These are phyloP conservation scores for Cerrena zonata DNA, from an alignment of 1,284 basidiomycete genomes.

Conservation along the genomic window DNA sequence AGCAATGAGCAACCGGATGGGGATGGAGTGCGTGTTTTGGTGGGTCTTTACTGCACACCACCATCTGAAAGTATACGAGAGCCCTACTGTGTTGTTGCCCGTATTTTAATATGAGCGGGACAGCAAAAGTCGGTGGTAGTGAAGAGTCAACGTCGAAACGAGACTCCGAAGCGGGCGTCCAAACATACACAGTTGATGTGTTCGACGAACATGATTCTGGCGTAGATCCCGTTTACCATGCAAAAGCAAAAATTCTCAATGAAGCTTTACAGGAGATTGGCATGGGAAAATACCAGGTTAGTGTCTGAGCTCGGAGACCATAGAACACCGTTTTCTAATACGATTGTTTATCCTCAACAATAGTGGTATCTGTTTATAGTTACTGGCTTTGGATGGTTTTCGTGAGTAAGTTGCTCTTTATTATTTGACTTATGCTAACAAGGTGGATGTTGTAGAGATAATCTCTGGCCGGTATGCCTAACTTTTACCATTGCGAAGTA, in stretches of 20 bases:
- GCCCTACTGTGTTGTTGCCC: not conserved
- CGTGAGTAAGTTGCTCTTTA: slow-evolving; percentile 37
- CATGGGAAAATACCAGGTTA: slow-evolving; percentile 66
- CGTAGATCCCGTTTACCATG: slow-evolving; percentile 58
- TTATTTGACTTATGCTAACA: not conserved
- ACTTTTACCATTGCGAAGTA: not conserved
- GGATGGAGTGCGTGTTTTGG: not conserved
- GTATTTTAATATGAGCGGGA: slow-evolving; percentile 1
- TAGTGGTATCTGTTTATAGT: slow-evolving; percentile 20
- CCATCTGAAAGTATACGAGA: not conserved
- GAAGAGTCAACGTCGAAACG: slow-evolving; percentile 4
- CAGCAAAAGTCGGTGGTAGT: not conserved
- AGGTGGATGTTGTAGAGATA: slow-evolving; percentile 38
- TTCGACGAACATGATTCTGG: slow-evolving; percentile 37
- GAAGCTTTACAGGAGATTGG: slow-evolving; percentile 66
- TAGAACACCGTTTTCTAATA: no score
- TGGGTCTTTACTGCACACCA: not conserved
- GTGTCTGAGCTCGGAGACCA: no score
- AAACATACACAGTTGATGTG: no score
- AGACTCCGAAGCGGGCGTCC: slow-evolving; percentile 20
- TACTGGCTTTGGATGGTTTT: slow-evolving; percentile 24
- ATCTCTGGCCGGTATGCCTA: slow-evolving; percentile 55
- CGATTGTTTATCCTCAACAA: not conserved
- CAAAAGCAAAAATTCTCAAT: slow-evolving; percentile 59
- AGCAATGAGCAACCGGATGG: not conserved